A percentile compares a stretch with the other conserved stretches of the same genome.
phyloP scores from a whole-genome alignment of 1,284 basidiomycete species.

The Kwoniella shivajii region DNA sequence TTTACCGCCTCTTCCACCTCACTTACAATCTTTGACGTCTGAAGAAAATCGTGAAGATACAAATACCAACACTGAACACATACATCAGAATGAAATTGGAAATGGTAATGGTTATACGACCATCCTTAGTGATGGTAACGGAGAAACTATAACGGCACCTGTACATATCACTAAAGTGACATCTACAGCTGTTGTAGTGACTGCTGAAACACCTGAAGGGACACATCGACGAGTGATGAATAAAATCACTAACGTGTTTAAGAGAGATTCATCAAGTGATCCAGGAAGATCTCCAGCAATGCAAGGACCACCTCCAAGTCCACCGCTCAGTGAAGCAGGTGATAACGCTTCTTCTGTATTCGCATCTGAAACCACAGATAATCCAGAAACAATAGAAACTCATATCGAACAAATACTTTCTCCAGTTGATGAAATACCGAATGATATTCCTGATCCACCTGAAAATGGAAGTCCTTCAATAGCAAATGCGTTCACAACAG shows the following conservation, averaged over 20 bases:
- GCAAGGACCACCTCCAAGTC: slow-evolving; percentile 50
- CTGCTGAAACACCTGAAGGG: slow-evolving; percentile 17
- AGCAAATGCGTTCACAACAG: slow-evolving; percentile 27
- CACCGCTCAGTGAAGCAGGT: slow-evolving; percentile 44
- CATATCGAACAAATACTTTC: slow-evolving; percentile 1
- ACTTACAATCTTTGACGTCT: slow-evolving; percentile 26
- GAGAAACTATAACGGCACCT: slow-evolving; percentile 15
- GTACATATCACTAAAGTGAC: slow-evolving; percentile 48
- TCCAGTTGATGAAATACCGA: slow-evolving; percentile 4
- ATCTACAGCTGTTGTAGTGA: slow-evolving; percentile 34
- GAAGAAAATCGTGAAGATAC: slow-evolving; percentile 1
- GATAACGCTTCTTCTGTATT: slow-evolving; percentile 11
- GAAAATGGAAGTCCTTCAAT: slow-evolving; percentile 12
- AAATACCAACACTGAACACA: slow-evolving; percentile 12
- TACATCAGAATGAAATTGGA: too few relatives aligned
- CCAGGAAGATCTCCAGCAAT: slow-evolving; percentile 25
- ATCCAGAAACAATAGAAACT: slow-evolving; percentile 1
- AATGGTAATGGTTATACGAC: too few relatives aligned
- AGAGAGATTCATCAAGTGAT: slow-evolving; percentile 20
- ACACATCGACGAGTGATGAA: slow-evolving; percentile 28
- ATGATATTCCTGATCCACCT: background rate
- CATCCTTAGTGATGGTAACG: background rate
- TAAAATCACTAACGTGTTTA: slow-evolving; percentile 40
- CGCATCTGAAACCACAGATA: slow-evolving; percentile 15
- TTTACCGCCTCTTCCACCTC: slow-evolving; percentile 30